A percentile compares a stretch with the other conserved stretches of the same genome.
Evolutionary conservation across 805 yeast species (phyloP).

Genomic region (Pichia californica): DNA sequence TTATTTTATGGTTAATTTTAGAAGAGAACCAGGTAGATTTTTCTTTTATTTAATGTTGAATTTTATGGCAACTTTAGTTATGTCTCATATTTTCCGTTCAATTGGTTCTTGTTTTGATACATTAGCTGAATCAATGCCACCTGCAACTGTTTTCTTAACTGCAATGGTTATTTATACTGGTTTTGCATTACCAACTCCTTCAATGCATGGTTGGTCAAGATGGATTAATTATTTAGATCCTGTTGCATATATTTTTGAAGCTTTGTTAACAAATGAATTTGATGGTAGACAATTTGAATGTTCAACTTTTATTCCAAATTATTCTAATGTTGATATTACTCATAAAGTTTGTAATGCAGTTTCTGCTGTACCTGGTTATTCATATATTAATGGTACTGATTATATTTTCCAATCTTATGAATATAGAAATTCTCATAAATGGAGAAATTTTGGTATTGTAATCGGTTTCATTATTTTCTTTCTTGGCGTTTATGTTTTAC

Average conservation of each 20-base stretch:
- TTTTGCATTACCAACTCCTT: slow-evolving; percentile 51
- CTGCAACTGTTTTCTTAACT: slow-evolving; percentile 43
- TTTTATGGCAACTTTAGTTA: slow-evolving; percentile 38
- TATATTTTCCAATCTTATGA: slow-evolving; percentile 40
- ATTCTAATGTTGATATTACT: slow-evolving; percentile 34
- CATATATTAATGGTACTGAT: slow-evolving; percentile 47
- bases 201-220: slow-evolving; percentile 59
- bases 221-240: slow-evolving; percentile 50
- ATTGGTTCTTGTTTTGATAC: slow-evolving; percentile 48
- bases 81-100: slow-evolving; percentile 33
- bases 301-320: slow-evolving; percentile 28
- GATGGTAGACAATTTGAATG: slow-evolving; percentile 47
- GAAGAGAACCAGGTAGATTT: slow-evolving; percentile 47
- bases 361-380: slow-evolving; percentile 53
- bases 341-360: slow-evolving; percentile 34
- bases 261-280: slow-evolving; percentile 53
- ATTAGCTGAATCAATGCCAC: slow-evolving; percentile 44
- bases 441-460: slow-evolving; percentile 71
- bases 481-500: slow-evolving; percentile 24
- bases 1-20: slow-evolving; percentile 49
- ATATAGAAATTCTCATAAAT: slow-evolving; percentile 53
- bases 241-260: slow-evolving; percentile 42
- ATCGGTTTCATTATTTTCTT: slow-evolving; percentile 38
- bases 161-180: slow-evolving; percentile 54
- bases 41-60: slow-evolving; percentile 46